Evolutionary conservation across 1,284 basidiomycete species (phyloP).

Genomic region (Pseudozyma tsukubaensis): DNA sequence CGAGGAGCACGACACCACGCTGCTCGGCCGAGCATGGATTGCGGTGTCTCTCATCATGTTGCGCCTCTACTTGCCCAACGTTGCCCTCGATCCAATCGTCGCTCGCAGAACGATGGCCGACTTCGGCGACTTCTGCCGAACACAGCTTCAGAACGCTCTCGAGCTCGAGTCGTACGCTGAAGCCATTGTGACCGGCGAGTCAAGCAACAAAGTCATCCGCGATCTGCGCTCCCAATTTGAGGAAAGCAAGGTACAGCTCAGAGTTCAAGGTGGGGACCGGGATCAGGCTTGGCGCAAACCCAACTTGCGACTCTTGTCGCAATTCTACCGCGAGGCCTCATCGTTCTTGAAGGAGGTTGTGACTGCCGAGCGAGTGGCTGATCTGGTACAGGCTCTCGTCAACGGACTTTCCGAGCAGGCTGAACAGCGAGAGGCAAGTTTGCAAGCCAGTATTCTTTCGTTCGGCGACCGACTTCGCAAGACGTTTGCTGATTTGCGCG

Average conservation of each 20-base stretch:
- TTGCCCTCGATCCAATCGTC: slow-evolving; percentile 87
- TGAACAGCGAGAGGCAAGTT: slow-evolving; percentile 58
- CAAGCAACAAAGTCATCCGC: slow-evolving; percentile 71
- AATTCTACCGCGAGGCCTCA: slow-evolving; percentile 83
- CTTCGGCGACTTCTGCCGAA: slow-evolving; percentile 70
- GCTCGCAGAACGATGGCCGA: slow-evolving; percentile 74
- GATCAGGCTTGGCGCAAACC: slow-evolving; percentile 53
- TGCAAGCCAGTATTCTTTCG: slow-evolving; percentile 68
- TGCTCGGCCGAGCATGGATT: slow-evolving; percentile 76
- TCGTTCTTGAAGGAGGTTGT: slow-evolving; percentile 57
- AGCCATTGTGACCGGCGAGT: slow-evolving; percentile 75
- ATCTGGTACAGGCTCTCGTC: slow-evolving; percentile 59
- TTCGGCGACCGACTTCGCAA: slow-evolving; percentile 71
- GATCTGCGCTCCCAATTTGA: slow-evolving; percentile 51
- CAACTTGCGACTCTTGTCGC: slow-evolving; percentile 76
- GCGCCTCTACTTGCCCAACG: slow-evolving; percentile 83
- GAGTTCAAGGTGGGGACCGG: slow-evolving; percentile 14
- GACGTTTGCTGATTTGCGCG: slow-evolving; percentile 73
- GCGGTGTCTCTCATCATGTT: slow-evolving; percentile 75
- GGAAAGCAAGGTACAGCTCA: slow-evolving; percentile 23
- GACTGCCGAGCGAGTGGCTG: slow-evolving; percentile 48
- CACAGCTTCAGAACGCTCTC: slow-evolving; percentile 74
- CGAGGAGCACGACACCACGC: not conserved
- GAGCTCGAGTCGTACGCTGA: slow-evolving; percentile 76
- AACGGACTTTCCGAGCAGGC: slow-evolving; percentile 29